Percentiles rank a stretch among this genome's conserved stretches.
Evolutionary conservation across 805 yeast species (phyloP).

Genomic region (Yarrowia keelungensis): DNA sequence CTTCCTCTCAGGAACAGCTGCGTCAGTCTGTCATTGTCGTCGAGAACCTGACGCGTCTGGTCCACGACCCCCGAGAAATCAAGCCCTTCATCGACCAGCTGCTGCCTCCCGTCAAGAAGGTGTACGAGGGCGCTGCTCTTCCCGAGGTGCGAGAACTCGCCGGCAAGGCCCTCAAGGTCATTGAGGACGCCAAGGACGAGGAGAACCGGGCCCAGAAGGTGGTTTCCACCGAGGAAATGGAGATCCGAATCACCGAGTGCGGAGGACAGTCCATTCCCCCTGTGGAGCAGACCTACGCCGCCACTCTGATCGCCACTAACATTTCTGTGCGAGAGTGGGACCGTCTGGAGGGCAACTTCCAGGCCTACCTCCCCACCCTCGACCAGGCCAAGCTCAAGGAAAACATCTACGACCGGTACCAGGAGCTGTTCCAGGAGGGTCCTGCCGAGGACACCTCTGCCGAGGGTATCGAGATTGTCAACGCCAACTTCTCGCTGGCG

Average conservation of each 20-base stretch:
- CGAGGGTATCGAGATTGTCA: constrained; percentile 90
- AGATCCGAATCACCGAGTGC: constrained; percentile 50
- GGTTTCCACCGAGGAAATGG: constrained; percentile 59
- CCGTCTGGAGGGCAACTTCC: constrained; percentile 49
- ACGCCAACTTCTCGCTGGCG: constrained; percentile 93
- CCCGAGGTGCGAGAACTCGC: constrained; percentile 98
- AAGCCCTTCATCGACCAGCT: constrained; percentile 84
- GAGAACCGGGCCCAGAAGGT: constrained; percentile 82
- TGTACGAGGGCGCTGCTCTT: constrained; percentile 85
- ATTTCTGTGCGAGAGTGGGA: constrained; percentile 53
- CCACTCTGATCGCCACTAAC: constrained; percentile 47
- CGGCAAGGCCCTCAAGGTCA: constrained; percentile 78
- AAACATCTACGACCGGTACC: constrained; percentile 48
- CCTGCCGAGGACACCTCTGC: constrained; percentile 66
- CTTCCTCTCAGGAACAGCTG: constrained; percentile 93
- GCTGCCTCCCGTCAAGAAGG: constrained; percentile 90
- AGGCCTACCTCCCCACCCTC: constrained; percentile 58
- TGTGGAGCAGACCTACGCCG: constrained; percentile 47
- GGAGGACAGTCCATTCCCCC: constrained; percentile 53
- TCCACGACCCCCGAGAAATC: constrained; percentile 90
- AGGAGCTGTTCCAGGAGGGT: constrained; percentile 51
- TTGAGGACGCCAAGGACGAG: constrained; percentile 77
- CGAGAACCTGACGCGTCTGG: constrained; percentile 93
- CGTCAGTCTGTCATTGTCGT: constrained; percentile 96
- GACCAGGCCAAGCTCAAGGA: constrained; percentile 50